Percentiles rank a stretch among this genome's conserved stretches.
Conservation (phyloP, 73 alveolate genomes). For the Tetrahymena thermophila region DNA sequence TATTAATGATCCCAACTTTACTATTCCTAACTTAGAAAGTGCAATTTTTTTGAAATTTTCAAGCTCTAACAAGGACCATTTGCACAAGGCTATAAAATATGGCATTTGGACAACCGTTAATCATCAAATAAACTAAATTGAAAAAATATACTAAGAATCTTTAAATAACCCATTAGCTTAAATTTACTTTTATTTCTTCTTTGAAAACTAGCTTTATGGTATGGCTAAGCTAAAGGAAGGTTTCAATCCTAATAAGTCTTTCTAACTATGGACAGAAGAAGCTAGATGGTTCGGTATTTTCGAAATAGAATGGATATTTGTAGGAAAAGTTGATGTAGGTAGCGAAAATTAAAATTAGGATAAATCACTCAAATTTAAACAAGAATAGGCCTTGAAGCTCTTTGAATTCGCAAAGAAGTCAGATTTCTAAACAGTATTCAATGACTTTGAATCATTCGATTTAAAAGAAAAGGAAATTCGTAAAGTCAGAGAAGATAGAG, state of each 20-base stretch:
- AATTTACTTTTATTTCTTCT: not conserved
- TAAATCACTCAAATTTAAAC: not conserved
- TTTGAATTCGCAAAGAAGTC: not conserved
- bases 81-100: not conserved
- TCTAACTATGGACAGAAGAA: not conserved
- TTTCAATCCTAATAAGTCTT: not conserved
- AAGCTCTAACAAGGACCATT: not conserved
- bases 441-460: not conserved
- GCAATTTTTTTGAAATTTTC: not conserved
- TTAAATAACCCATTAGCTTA: not conserved
- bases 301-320: not conserved
- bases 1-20: not conserved
- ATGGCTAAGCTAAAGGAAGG: not conserved
- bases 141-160: not conserved
- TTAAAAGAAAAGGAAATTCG: not conserved
- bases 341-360: no score
- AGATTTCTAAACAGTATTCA: not conserved
- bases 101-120: not conserved
- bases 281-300: not conserved
- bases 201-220: not conserved
- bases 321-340: not conserved
- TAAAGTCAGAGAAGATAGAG: not conserved
- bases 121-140: not conserved
- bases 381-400: not conserved
- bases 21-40: not conserved